These are phyloP conservation scores for Actinomortierella wolfii DNA, from an alignment of 371 early-diverging fungal species.

Conservation along the genomic window DNA sequence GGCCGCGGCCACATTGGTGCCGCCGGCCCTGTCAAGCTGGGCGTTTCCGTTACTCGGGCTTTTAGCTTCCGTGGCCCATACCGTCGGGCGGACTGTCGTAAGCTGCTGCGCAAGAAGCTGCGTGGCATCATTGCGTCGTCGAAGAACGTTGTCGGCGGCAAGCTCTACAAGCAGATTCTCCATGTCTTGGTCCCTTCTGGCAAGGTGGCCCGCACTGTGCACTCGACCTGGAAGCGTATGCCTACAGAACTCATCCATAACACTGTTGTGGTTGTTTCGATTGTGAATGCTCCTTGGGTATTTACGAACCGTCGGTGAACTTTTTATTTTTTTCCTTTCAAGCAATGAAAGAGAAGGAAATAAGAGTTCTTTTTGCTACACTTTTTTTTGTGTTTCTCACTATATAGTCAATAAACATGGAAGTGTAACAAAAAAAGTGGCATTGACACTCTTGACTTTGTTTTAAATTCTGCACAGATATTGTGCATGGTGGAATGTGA, in stretches of 20 bases:
- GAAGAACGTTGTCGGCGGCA: slow-evolving; percentile 43
- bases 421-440: too few relatives aligned
- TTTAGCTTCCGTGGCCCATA: slow-evolving; percentile 50
- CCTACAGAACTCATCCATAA: slow-evolving; percentile 32
- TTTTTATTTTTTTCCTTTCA: too few relatives aligned
- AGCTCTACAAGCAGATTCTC: slow-evolving; percentile 57
- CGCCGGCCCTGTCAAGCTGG: slow-evolving; percentile 22
- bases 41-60: slow-evolving; percentile 64
- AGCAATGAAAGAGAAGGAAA: background rate
- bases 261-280: slow-evolving; percentile 48
- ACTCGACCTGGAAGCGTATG: slow-evolving; percentile 40
- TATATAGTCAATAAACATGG: too few relatives aligned
- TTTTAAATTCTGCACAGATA: too few relatives aligned
- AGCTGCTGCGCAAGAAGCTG: slow-evolving; percentile 54
- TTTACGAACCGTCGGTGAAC: slow-evolving; percentile 38
- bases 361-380: too few relatives aligned
- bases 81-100: slow-evolving; percentile 48
- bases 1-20: background rate
- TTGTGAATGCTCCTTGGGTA: slow-evolving; percentile 49
- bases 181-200: slow-evolving; percentile 64
- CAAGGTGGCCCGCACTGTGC: slow-evolving; percentile 46
- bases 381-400: too few relatives aligned
- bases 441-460: too few relatives aligned
- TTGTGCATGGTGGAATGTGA: too few relatives aligned
- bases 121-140: slow-evolving; percentile 48